phyloP scores from a whole-genome alignment of 345 rosid species.

The Laguncularia racemosa region DNA sequence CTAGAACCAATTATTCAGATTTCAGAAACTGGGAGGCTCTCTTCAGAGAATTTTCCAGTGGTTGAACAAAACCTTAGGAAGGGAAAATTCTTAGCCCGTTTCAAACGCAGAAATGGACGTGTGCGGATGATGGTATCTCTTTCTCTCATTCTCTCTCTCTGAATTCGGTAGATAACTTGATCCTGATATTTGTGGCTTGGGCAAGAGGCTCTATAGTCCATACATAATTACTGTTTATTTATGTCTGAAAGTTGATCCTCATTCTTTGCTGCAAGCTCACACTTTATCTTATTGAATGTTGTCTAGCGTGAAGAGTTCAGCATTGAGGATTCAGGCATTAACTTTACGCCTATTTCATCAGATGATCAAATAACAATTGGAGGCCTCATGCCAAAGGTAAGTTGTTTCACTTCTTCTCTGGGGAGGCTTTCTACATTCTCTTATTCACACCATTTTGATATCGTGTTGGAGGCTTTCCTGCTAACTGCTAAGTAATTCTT shows the following conservation, averaged over 20 bases:
- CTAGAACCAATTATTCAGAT: slow-evolving; percentile 44
- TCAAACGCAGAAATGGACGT: slow-evolving; percentile 87
- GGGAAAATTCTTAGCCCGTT: slow-evolving; percentile 59
- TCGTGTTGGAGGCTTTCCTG: no score
- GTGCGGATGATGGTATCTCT: slow-evolving; percentile 57
- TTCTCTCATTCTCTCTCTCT: neutral
- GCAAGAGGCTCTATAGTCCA: no score
- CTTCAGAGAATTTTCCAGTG: slow-evolving; percentile 37
- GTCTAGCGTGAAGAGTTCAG: slow-evolving; percentile 61
- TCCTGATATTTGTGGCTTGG: neutral
- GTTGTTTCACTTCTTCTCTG: slow-evolving; percentile 12
- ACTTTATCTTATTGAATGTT: neutral
- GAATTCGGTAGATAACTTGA: neutral
- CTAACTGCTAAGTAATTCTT: no score
- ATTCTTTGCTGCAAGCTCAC: no score
- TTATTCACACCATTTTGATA: neutral
- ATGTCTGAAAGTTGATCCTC: no score
- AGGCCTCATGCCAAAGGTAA: slow-evolving; percentile 74
- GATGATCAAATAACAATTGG: slow-evolving; percentile 33
- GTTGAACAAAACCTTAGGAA: slow-evolving; percentile 41
- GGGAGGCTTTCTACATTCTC: neutral
- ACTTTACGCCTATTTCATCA: slow-evolving; percentile 48
- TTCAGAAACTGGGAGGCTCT: slow-evolving; percentile 31
- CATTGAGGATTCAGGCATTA: slow-evolving; percentile 46
- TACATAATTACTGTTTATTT: no score